phyloP scores from a whole-genome alignment of 1,139 yeast species.

The Wickerhamomyces sp. region DNA sequence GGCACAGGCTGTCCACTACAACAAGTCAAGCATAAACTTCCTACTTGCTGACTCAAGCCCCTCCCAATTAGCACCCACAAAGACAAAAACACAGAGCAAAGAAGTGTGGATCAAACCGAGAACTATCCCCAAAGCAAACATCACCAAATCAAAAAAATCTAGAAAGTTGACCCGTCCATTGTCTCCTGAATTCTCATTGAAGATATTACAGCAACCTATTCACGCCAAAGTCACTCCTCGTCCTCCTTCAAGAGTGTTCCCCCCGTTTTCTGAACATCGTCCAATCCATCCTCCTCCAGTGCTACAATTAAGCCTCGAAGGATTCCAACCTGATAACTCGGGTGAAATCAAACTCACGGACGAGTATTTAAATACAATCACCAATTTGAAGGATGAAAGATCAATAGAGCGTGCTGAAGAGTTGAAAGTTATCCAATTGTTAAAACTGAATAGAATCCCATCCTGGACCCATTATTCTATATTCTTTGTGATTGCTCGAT shows the following conservation, averaged over 20 bases:
- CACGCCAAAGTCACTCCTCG: conserved; percentile 26
- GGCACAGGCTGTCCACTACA: conserved; percentile 6
- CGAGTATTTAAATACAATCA: conserved; percentile 5
- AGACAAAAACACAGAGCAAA: conserved; percentile 4
- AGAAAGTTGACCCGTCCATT: conserved; percentile 16
- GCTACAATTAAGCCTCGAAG: conserved; percentile 19
- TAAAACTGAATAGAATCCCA: conserved; percentile 18
- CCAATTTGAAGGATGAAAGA: conserved; percentile 9
- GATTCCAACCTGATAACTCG: conserved; percentile 6
- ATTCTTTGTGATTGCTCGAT: conserved; percentile 23
- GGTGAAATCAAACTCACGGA: conserved; percentile 7
- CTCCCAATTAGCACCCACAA: too few species aligned
- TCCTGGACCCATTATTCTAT: conserved; percentile 25
- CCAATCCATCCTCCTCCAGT: conserved; percentile 29
- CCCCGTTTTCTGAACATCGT: conserved; percentile 25
- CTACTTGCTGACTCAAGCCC: conserved; percentile 9
- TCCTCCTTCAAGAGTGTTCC: conserved; percentile 16
- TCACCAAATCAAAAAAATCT: conserved; percentile 3
- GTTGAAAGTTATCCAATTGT: conserved; percentile 13
- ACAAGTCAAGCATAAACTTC: conserved; percentile 21
- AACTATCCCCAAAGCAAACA: conserved; percentile 4
- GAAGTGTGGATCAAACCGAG: conserved; percentile 9
- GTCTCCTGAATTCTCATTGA: conserved; percentile 13
- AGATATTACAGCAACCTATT: conserved; percentile 24
- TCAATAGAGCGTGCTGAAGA: conserved; percentile 21